Evolutionary conservation across 2,329 filamentous ascomycete species (phyloP), one percentile per base, ranked within the genome.

Genomic region (Ophiosphaerella korrae): DNA sequence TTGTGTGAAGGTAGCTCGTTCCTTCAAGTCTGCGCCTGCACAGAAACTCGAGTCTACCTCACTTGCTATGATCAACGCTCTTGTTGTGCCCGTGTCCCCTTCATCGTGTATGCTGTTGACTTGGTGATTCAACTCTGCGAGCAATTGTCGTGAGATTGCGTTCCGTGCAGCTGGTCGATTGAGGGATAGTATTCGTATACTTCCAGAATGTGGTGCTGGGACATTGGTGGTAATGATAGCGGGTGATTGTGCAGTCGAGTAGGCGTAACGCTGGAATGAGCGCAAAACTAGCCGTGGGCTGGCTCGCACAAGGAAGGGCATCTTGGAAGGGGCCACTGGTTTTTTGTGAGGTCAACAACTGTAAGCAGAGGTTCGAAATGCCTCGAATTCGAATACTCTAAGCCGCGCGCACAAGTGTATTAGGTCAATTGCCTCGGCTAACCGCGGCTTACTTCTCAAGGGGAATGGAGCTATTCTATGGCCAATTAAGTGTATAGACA

Each of bases 1-100:
- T 53, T 81, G 82, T 1, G 84, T 87, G 75, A 97, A 94, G 3
- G 81, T 84, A 51, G 83, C 82, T 24, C 93, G 80, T 79, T 97
- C 93, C 72, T 97, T 97, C 66, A 99, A 76, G 71, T 99, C 94
- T 3, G 94, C 94, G 33, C 94, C 94, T 0, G 94, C 91, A 74
- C 94, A 99, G 74, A 99, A 99, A 64, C 87, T 88, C 21, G 84
- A 81, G 63, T 97, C 90, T n/a, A 90, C 83, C 35, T 90, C 90
- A 67, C 90, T 95, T 9, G 90, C 89, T 13, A 99, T 65, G 35
- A 99, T 84, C 61, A 99, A 73, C 2, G 90, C 93, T 58, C 94
- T 80, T 13, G 92, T 97, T 29, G 79, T 74, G 3, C 83, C 83
- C 21, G 74, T 75, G 5, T 79, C 80, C 3, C 77, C 77, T 64